Base-by-base conservation (phyloP, 176 grass and related monocot genomes). In the Eremochloa ophiuroides region DNA sequence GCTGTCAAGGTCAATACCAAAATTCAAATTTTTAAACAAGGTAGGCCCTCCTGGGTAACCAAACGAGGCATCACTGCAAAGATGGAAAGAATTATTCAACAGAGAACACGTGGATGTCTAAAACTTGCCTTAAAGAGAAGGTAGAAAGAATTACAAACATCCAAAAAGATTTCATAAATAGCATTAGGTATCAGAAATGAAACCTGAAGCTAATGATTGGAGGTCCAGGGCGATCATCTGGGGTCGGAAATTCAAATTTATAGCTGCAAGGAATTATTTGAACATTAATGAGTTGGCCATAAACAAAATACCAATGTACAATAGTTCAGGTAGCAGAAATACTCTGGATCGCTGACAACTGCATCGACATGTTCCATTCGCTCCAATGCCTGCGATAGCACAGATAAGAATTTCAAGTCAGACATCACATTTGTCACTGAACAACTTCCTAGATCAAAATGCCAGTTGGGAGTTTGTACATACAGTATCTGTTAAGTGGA, bases 161-260 rank as follows among this genome's bases (percentile, higher is more conserved):
- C 41, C 30, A 89, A 56, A 23, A n/a, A 79, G 48, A 22, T 83
- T 80, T 56, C 53, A 63, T 74, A 69, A 69, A 68, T 66, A 30
- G 34, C 69, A 44, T 40, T 40, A 69, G 31, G 41, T 27, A 83
- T 83, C 5, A 62, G 48, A 61, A 89, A 63, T 33, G 47, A 84
- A 85, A 98, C 95, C 92, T 98, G 92, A 98, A 98, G 86, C 95
- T 98, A 74, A 98, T 98, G 61, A 98, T 98, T 78, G 95, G 95
- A 74, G 81, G 92, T 73, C 95, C 95, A 29, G 95, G 95, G 28
- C 86, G 85, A 62, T 98, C 95, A 84, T 98, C 95, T 50, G 92
- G 92, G 35, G 95, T 98, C 59, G 92, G 95, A 82, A 98, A 98
- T 59, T 98, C 95, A 89, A 98, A 98, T 75, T 98, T 98, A 81